Percentiles rank a stretch among this genome's conserved stretches.
Evolutionary conservation across 768 basidiomycete genomes (phyloP).

Genomic region (Pisolithus marmoratus): DNA sequence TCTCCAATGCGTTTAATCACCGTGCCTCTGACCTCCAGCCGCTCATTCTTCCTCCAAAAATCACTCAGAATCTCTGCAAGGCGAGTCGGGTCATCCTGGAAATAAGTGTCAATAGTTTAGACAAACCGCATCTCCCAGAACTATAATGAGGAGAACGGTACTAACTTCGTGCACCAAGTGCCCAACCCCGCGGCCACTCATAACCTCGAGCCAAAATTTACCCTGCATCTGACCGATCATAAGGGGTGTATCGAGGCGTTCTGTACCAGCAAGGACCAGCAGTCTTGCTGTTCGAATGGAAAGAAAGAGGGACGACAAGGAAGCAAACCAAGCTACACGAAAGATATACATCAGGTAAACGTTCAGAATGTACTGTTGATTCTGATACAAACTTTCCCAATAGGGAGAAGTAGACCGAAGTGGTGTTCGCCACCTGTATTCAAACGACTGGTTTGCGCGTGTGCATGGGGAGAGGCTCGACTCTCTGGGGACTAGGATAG

Average conservation of each 20-base stretch:
- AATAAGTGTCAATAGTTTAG: neutral
- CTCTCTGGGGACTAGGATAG: constrained; percentile 53
- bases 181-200: constrained; percentile 63
- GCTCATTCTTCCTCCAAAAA: constrained; percentile 89
- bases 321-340: constrained; percentile 80
- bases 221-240: constrained; percentile 98
- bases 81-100: constrained; percentile 78
- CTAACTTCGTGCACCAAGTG: constrained; percentile 93
- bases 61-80: constrained; percentile 78
- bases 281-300: constrained; percentile 73
- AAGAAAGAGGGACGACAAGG: constrained; percentile 77
- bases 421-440: constrained; percentile 78
- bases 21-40: constrained; percentile 49
- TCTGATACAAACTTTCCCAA: constrained; percentile 66
- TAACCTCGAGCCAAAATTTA: constrained; percentile 91
- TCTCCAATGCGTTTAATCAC: constrained; percentile 53
- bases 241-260: constrained; percentile 85
- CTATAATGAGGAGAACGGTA: constrained; percentile 3
- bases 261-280: constrained; percentile 87
- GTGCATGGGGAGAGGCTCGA: constrained; percentile 29
- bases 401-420: constrained; percentile 80
- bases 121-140: neutral
- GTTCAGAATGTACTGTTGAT: neutral
- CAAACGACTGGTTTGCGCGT: constrained; percentile 15
- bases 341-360: neutral